Base-by-base conservation (phyloP, 768 basidiomycete genomes). In the Boletellus sp. region DNA sequence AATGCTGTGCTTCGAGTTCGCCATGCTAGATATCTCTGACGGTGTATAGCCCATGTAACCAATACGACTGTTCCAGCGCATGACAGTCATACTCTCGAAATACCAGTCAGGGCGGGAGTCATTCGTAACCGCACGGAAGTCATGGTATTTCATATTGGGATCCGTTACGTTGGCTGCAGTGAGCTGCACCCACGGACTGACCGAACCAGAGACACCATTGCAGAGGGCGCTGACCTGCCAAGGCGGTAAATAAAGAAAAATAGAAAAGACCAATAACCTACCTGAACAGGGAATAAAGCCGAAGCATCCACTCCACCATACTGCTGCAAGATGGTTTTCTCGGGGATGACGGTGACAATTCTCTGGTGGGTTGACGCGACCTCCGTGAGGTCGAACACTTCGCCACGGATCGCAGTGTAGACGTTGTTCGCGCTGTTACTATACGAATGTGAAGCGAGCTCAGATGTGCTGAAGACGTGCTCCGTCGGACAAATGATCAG, bases 31-130 rank as follows among this genome's bases (percentile, higher is more conserved):
- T 63, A 96, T 80, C 52, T 87, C 83, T 61, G 80, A 80, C 15
- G 85, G 82, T 0, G 89, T 89, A 63, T 81, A 87, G 0, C 94
- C 95, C 44, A 95, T 62, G 65, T 94, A 97, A 0, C 96, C 96
- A 35, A 84, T 79, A 34, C 95, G 88, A 58, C 82, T 83, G 46
- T 82, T 85, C 75, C 87, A 96, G 7, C 96, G 88, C 87, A 99
- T 86, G 63, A 80, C 67, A 3, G 90, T 88, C 96, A 99, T 98
- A 51, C 75, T 77, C 71, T 98, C 88, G 56, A 89, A 94, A 68
- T 98, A 99, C 96, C 96, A 99, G 64, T 99, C 96, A 0, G 96
- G 95, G 9, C 96, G 82, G 0, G 87, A 86, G 62, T 98, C 95
- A 51, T 84, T 87, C 32, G 85, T 87, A 63, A 76, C 84, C 0